phyloP scores from a whole-genome alignment of 108 stramenopile genomes.

The Skeletonema tropicum region DNA sequence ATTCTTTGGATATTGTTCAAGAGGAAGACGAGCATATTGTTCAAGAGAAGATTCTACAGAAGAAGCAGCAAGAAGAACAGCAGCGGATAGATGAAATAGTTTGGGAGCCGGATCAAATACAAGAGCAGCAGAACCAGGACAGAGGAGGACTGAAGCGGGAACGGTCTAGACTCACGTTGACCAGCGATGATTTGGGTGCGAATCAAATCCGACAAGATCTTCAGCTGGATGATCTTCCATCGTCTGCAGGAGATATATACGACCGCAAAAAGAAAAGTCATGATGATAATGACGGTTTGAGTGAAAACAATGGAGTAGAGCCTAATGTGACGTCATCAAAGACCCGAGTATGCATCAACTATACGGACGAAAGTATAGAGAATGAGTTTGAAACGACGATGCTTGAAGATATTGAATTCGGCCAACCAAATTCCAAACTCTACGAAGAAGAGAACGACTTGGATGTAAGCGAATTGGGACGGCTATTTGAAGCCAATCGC shows the following conservation, averaged over 20 bases:
- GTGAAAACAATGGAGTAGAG: conserved; percentile 16
- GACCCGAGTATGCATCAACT: conserved; percentile 19
- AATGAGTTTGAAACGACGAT: conserved; percentile 28
- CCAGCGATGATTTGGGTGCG: background rate
- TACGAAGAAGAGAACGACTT: conserved; percentile 10
- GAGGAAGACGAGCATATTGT: background rate
- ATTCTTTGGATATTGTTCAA: conserved; percentile 6
- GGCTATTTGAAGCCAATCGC: background rate
- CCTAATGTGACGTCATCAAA: background rate
- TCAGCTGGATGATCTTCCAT: conserved; percentile 23
- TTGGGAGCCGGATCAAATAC: background rate
- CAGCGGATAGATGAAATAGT: background rate
- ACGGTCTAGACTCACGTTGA: background rate
- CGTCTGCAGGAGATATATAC: conserved; percentile 8
- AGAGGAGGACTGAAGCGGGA: background rate
- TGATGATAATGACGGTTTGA: conserved; percentile 26
- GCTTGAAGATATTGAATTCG: conserved; percentile 32
- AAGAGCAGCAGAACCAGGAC: background rate
- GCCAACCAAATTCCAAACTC: background rate
- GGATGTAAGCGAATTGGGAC: conserved; percentile 9
- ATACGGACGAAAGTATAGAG: conserved; percentile 25
- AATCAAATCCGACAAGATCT: background rate
- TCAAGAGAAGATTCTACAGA: background rate
- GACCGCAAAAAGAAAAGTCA: conserved; percentile 10
- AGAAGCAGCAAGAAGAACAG: background rate